phyloP scores from a whole-genome alignment of 2,329 filamentous ascomycete genomes.

The Verticillium isaacii region DNA sequence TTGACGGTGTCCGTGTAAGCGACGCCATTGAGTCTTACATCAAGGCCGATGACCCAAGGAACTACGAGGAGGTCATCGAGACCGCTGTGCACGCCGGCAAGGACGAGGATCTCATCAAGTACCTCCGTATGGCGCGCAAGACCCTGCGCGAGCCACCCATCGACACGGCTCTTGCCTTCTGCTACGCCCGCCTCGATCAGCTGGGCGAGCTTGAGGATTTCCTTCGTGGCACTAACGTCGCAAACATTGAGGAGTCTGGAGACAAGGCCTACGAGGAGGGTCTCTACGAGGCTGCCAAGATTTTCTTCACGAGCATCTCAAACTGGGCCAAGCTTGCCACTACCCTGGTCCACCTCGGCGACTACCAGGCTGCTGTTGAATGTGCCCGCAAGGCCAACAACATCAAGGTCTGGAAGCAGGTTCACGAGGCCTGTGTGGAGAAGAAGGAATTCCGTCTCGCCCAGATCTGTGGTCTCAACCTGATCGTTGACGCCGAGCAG shows the following conservation, averaged over 20 bases:
- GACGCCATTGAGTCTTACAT: slow-evolving; percentile 98
- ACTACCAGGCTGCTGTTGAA: slow-evolving; percentile 97
- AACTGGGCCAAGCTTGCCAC: slow-evolving; percentile 99
- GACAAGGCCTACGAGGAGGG: slow-evolving; percentile 97
- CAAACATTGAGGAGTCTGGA: slow-evolving; percentile 92
- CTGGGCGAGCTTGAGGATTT: slow-evolving; percentile 94
- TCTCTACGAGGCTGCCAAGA: slow-evolving; percentile 93
- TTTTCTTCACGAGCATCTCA: slow-evolving; percentile 92
- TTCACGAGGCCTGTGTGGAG: slow-evolving; percentile 89
- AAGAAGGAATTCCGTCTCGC: slow-evolving; percentile 99
- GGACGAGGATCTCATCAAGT: slow-evolving; percentile 96
- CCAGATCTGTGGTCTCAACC: slow-evolving; percentile 96
- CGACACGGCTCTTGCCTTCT: slow-evolving; percentile 91
- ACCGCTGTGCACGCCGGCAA: slow-evolving; percentile 93
- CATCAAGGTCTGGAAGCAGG: slow-evolving; percentile 98
- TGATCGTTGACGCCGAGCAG: slow-evolving; percentile 97
- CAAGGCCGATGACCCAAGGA: slow-evolving; percentile 85
- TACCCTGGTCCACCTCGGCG: slow-evolving; percentile 91
- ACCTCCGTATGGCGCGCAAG: slow-evolving; percentile 94
- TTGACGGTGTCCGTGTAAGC: slow-evolving; percentile 87
- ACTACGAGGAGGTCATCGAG: slow-evolving; percentile 95
- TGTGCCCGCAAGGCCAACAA: slow-evolving; percentile 98
- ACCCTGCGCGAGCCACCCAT: slow-evolving; percentile 89
- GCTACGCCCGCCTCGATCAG: slow-evolving; percentile 86
- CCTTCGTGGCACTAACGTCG: slow-evolving; percentile 86